Conservation (phyloP, 2,329 filamentous ascomycete species). For the Fusarium cicatricum region DNA sequence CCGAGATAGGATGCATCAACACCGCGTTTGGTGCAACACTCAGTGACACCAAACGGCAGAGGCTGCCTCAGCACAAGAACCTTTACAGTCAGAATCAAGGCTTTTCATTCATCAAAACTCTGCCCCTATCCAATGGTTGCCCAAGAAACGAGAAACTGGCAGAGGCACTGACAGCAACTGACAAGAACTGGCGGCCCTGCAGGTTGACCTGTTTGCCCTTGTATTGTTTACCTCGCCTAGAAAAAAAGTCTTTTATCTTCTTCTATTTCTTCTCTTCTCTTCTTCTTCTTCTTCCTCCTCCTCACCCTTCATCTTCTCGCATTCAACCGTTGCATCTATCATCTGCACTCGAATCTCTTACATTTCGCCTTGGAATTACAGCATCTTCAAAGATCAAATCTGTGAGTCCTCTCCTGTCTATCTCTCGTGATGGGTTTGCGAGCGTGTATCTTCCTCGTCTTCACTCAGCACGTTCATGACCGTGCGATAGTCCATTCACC, state of each 20-base stretch:
- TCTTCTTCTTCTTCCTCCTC: not conserved
- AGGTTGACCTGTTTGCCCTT: not conserved
- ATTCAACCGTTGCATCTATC: constrained; percentile 12
- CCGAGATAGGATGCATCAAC: constrained; percentile 21
- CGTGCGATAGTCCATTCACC: not conserved
- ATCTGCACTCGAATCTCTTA: constrained; percentile 14
- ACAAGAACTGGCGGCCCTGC: constrained; percentile 12
- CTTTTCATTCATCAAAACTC: constrained; percentile 1
- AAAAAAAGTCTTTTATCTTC: constrained; percentile 19
- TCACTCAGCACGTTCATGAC: too few relatives aligned
- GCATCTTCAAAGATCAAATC: constrained; percentile 15
- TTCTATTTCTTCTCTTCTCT: constrained; percentile 5
- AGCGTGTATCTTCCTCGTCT: not conserved
- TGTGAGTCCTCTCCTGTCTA: not conserved
- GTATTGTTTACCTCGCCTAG: constrained; percentile 24
- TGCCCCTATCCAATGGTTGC: constrained; percentile 17
- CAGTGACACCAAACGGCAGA: constrained; percentile 26
- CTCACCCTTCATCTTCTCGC: constrained; percentile 3
- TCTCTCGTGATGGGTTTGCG: not conserved
- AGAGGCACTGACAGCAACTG: constrained; percentile 11
- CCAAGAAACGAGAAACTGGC: constrained; percentile 20
- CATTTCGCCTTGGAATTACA: constrained; percentile 1
- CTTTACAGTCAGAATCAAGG: not conserved
- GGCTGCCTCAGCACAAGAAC: constrained; percentile 12
- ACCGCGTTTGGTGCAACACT: constrained; percentile 26